Evolutionary conservation across 2,329 filamentous ascomycete species (phyloP).

Genomic region (Fusarium neocosmosporiellum): DNA sequence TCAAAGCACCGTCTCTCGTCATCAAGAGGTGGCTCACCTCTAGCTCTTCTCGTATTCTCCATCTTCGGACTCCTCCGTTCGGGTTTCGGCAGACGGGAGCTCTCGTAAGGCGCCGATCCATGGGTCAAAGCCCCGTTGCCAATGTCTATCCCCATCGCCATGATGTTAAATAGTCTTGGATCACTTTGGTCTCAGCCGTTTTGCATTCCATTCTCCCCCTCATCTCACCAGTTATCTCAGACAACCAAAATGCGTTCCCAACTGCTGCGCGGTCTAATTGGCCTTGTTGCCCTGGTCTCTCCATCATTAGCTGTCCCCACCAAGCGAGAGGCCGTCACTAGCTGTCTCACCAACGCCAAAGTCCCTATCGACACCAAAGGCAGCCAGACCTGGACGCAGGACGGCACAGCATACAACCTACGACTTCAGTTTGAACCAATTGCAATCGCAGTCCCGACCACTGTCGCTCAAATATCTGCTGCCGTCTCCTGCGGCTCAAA

Average conservation of each 20-base stretch:
- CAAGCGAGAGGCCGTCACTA: slow-evolving; percentile 40
- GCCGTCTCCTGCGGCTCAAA: slow-evolving; percentile 59
- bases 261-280: slow-evolving; percentile 4
- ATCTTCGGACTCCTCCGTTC: neutral
- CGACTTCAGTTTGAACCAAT: slow-evolving; percentile 47
- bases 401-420: slow-evolving; percentile 49
- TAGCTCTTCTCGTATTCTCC: slow-evolving; percentile 18
- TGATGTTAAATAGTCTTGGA: slow-evolving; percentile 1
- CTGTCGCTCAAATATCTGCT: slow-evolving; percentile 54
- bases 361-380: slow-evolving; percentile 39
- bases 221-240: neutral
- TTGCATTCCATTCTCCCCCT: neutral
- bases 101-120: slow-evolving; percentile 18
- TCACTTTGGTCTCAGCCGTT: neutral
- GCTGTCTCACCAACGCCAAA: slow-evolving; percentile 43
- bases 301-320: slow-evolving; percentile 25
- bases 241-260: slow-evolving; percentile 3
- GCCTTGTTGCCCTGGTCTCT: neutral
- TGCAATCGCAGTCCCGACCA: slow-evolving; percentile 48
- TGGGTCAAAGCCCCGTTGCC: neutral
- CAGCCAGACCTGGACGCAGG: slow-evolving; percentile 46
- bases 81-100: neutral
- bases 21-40: neutral
- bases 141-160: neutral
- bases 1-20: neutral